Evolutionary conservation across 176 grass and related monocot species (phyloP), one percentile per base, ranked within the genome.

Genomic region (Coix lacrymajobi): DNA sequence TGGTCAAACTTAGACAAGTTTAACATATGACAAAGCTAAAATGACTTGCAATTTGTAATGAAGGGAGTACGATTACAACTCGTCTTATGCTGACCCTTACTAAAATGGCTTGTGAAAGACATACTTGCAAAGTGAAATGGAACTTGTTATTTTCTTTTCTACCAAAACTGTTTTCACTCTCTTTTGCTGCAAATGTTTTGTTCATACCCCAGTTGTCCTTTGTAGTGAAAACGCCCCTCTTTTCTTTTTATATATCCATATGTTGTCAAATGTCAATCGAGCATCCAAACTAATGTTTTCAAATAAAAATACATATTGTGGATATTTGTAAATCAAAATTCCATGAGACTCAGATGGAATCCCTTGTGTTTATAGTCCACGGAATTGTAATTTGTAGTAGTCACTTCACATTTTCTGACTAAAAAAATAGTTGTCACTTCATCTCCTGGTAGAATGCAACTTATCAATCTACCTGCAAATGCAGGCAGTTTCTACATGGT

Each of bases 401-500:
- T 1, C 8, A 30, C 58, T 29, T 29, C 58, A 14, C 25, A 29
- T 28, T 62, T 10, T 62, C 25, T 61, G 24, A 28, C 11, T 26
- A 61, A 28, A 14, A 62, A 13, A 13, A 4, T 6, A 63, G 16
- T 31, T 32, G 10, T 65, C 26, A 32, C 60, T 46, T 46, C 26
- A 33, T 32, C 65, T 2, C 39, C 39, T 46, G 2, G 26, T 33
- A 14, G 26, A 66, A 22, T 45, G 26, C 38, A 45, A 32, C 28
- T 66, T 32, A 79, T 33, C 20, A 48, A 33, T 22, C 60, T 40
- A 62, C 19, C 24, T 79, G 12, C 22, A 74, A 76, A 28, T 85
- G 30, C 77, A 92, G 86, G 58, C 20, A 79, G 8, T 92, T 92
- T 81, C 67, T 92, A 71, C 0, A 7, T 19, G 90, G 90, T 29